phyloP scores from a whole-genome alignment of 768 basidiomycete genomes.

The Russula brevipes region DNA sequence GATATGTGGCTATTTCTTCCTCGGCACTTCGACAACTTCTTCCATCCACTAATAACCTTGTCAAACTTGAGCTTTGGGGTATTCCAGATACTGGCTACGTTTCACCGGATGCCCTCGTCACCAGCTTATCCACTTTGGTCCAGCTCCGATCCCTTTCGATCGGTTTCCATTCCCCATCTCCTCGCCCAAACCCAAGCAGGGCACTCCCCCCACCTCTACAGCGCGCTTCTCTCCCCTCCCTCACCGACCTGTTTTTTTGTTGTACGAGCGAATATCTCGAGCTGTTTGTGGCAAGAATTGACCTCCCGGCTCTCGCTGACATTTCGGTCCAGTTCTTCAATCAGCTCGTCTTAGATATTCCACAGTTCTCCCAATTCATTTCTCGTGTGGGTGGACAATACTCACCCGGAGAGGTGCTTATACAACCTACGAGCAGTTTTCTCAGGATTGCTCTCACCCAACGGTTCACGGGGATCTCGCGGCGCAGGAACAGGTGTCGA shows the following conservation, averaged over 20 bases:
- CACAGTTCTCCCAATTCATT: slow-evolving; percentile 2
- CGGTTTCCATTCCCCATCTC: background rate
- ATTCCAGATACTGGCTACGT: background rate
- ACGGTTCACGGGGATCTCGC: too few relatives aligned
- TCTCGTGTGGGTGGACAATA: background rate
- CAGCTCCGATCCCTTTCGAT: background rate
- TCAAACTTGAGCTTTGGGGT: background rate
- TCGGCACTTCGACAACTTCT: slow-evolving; percentile 1
- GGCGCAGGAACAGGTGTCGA: too few relatives aligned
- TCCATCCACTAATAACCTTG: slow-evolving; percentile 3
- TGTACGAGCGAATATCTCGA: slow-evolving; percentile 11
- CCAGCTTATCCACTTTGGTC: background rate
- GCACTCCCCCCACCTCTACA: background rate
- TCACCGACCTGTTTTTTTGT: background rate
- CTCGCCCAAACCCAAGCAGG: background rate
- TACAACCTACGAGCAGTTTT: background rate
- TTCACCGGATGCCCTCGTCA: background rate
- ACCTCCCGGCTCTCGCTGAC: background rate
- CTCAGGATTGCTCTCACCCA: background rate
- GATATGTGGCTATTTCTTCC: background rate
- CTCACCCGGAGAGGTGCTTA: background rate
- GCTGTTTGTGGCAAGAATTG: background rate
- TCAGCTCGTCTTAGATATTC: background rate
- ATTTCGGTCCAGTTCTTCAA: background rate
- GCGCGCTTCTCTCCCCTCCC: background rate